Conservation (phyloP, 306 rosid genomes). For the Cicer yamashitae region DNA sequence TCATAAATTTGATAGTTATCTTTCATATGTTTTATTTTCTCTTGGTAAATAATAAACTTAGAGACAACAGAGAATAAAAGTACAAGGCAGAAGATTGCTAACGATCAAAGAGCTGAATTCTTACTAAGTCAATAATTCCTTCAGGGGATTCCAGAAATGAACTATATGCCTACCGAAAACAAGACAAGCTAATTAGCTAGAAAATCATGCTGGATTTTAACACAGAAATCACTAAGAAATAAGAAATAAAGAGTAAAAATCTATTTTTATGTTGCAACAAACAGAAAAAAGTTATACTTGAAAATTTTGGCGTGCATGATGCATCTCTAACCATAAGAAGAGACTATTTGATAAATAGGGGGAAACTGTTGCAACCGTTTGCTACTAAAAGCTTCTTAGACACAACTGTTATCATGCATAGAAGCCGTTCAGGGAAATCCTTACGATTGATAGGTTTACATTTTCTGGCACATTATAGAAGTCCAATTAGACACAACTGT, state of each 20-base stretch:
- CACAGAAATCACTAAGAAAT: not conserved
- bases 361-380: not conserved
- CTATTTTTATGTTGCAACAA: not conserved
- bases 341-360: not conserved
- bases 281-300: not conserved
- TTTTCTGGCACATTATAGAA: slow-evolving; percentile 28
- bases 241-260: slow-evolving; percentile 2
- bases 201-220: not conserved
- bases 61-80: not conserved
- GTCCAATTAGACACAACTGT: not conserved
- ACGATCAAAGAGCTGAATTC: slow-evolving; percentile 14
- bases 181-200: slow-evolving; percentile 27
- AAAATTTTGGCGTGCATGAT: not conserved
- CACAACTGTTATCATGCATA: not conserved
- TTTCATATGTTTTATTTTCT: slow-evolving; percentile 29
- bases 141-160: slow-evolving; percentile 10
- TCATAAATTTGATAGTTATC: slow-evolving; percentile 15
- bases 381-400: slow-evolving; percentile 10
- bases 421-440: not conserved
- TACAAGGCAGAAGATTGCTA: slow-evolving; percentile 17
- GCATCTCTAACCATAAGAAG: slow-evolving; percentile 14
- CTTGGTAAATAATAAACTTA: slow-evolving; percentile 17
- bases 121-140: slow-evolving; percentile 20
- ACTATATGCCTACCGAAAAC: not conserved
- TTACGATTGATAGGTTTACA: not conserved